Base-by-base conservation (phyloP, 2,329 filamentous ascomycete genomes). In the Cyphellophora europaea region DNA sequence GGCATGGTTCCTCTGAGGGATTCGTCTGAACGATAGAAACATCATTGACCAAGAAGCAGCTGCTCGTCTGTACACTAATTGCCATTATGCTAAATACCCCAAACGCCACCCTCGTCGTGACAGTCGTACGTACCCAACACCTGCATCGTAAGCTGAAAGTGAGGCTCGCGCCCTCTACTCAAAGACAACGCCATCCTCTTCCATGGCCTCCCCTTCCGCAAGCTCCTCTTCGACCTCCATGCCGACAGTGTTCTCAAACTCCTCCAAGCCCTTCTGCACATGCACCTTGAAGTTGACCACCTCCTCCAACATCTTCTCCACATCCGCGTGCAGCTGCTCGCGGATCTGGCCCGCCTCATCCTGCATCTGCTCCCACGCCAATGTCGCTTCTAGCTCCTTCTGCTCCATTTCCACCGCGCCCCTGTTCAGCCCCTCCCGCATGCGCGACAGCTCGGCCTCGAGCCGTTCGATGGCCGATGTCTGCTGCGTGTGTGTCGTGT, bases 241-340 rank as follows among this genome's bases (percentile, higher is more conserved):
- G 2, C 84, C 80, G 5, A 95, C 86, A 54, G 95, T 94, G 37
- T 79, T 78, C 62, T 98, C 91, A 57, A 94, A 96, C 53, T 91
- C 85, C 55, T 95, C 89, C 35, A 98, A 67, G 40, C 78, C 81
- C 63, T 87, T 88, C 59, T 98, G 91, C 33, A 98, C 71, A 53
- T 96, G 88, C 45, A 98, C 84, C 65, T 98, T 98, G 74, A 98
- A 96, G 53, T 93, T 88, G 65, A 96, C 93, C 43, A 95, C 82
- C 55, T 96, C 88, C 62, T 95, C 93, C 41, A 98, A 66, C 75
- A 96, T 93, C 50, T 79, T 81, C 63, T 95, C 91, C 51, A 95
- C 85, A 57, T 95, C 88, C 0, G 87, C 94, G 58, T 98, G 91
- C n/a, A 98, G 70, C 57, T 96, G 88, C 58, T 98, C 91, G n/a